Base-by-base conservation (phyloP, 192 early-diverging fungal species). In the Umbelopsis sp. region DNA sequence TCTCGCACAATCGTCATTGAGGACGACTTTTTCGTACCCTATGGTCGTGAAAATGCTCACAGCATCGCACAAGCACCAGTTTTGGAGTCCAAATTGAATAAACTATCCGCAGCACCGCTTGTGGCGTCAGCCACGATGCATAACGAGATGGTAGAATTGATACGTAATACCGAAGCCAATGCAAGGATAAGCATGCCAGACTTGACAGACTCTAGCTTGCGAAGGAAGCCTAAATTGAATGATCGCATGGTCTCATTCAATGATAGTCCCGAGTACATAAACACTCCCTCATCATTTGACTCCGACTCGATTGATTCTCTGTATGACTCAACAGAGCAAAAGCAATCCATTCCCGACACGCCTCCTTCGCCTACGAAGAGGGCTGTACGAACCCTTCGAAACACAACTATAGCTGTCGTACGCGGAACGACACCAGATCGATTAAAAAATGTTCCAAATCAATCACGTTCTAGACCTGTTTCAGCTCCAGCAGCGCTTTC, bases 201-300 rank as follows among this genome's bases (percentile, higher is more conserved):
- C 12, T 32, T 62, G 14, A n/a, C 56, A 20, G 56, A 62, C 17
- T 17, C n/a, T 20, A 62, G 31, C 17, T 20, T 32, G 20, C 26
- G 56, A 17, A 62, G 31, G 20, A 62, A 62, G n/a, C 29, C 56
- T 20, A 62, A 32, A 16, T 6, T 34, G 20, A 7, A 62, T 20
- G 56, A 32, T 17, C 26, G 56, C 1, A 62, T 62, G 2, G 56
- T 62, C 16, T 62, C 56, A 20, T 62, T 62, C 56, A 17, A 26
- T 32, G 56, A 62, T 14, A 62, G 26, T 14, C 56, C 56, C 56
- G 56, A 62, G 31, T 62, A 62, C 56, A 62, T 62, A 26, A 62
- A 2, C 26, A 31, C 26, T 14, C 24, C 31, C 2, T 29, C 17
- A 7, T 32, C 56, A 32, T 20, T 12, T 36, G 56, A 62, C 56